Evolutionary conservation across 768 basidiomycete genomes (phyloP).

Genomic region (Leucocoprinus leucothites): DNA sequence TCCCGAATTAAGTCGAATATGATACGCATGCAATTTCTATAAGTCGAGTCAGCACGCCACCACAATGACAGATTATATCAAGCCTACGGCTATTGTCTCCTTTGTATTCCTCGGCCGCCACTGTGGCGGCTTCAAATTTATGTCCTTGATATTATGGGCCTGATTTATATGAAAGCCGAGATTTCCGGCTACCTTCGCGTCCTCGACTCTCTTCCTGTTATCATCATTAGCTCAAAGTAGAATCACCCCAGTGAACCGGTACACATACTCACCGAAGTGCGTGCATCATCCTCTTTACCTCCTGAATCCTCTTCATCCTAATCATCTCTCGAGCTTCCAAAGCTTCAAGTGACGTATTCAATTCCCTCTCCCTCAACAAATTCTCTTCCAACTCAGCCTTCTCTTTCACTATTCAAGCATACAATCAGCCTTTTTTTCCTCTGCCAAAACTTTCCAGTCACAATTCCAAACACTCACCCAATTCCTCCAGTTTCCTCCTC

Average conservation of each 20-base stretch:
- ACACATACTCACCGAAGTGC: slow-evolving; percentile 20
- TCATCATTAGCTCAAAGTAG: neutral
- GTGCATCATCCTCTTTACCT: slow-evolving; percentile 16
- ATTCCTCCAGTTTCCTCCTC: neutral
- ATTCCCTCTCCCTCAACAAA: slow-evolving; percentile 11
- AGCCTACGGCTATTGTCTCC: slow-evolving; percentile 24
- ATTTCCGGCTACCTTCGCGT: neutral
- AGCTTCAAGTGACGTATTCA: slow-evolving; percentile 19
- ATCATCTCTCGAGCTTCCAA: slow-evolving; percentile 23
- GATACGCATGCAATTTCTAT: slow-evolving; percentile 22
- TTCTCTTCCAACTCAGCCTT: neutral
- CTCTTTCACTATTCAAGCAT: neutral
- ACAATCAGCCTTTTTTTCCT: neutral
- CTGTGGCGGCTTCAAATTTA: neutral
- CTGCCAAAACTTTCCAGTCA: slow-evolving; percentile 5
- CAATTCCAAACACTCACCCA: slow-evolving; percentile 5
- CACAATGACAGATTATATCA: neutral
- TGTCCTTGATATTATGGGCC: neutral
- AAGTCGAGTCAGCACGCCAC: neutral
- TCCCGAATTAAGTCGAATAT: slow-evolving; percentile 16
- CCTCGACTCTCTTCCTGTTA: neutral
- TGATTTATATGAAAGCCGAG: too few relatives aligned
- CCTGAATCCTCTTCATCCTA: slow-evolving; percentile 23
- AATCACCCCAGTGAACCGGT: neutral
- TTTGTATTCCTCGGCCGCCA: slow-evolving; percentile 6